Evolutionary conservation across 176 grass and related monocot genomes (phyloP).

Genomic region (Ampelocalamus luodianensis): DNA sequence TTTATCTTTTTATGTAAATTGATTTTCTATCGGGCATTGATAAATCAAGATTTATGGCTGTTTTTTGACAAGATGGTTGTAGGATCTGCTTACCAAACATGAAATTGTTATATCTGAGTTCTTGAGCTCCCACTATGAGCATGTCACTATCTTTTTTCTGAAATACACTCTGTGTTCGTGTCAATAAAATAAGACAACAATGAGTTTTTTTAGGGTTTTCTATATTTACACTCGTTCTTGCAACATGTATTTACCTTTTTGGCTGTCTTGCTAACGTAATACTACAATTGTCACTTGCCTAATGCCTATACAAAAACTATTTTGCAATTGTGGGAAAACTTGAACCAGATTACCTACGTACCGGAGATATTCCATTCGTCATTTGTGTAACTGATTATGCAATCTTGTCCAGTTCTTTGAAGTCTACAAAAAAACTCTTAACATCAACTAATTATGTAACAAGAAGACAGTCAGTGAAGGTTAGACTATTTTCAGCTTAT

Average conservation of each 20-base stretch:
- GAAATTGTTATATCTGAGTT: slow-evolving; percentile 67
- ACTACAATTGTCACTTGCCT: not conserved
- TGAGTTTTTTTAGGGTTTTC: not conserved
- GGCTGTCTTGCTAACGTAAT: not conserved
- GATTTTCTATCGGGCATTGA: not conserved
- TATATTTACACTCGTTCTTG: not conserved
- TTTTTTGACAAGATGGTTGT: slow-evolving; percentile 49
- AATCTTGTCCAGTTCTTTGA: slow-evolving; percentile 47
- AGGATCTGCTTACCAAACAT: slow-evolving; percentile 85
- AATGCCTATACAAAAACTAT: slow-evolving; percentile 12
- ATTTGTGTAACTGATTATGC: not conserved
- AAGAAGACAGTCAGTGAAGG: slow-evolving; percentile 71
- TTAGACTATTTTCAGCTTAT: slow-evolving; percentile 43
- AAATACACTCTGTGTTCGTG: slow-evolving; percentile 28
- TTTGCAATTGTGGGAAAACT: slow-evolving; percentile 2
- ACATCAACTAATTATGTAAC: slow-evolving; percentile 80
- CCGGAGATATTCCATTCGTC: slow-evolving; percentile 22
- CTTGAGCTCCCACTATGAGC: slow-evolving; percentile 62
- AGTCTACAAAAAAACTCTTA: not conserved
- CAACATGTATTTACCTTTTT: slow-evolving; percentile 9
- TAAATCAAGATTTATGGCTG: slow-evolving; percentile 28
- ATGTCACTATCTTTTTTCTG: slow-evolving; percentile 46
- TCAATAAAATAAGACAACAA: not conserved
- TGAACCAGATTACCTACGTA: slow-evolving; percentile 23
- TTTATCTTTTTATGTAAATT: not conserved